Evolutionary conservation across 495 filamentous ascomycete genomes (phyloP), one percentile per base, ranked within the genome.

Genomic region (Podospora tetraspora): DNA sequence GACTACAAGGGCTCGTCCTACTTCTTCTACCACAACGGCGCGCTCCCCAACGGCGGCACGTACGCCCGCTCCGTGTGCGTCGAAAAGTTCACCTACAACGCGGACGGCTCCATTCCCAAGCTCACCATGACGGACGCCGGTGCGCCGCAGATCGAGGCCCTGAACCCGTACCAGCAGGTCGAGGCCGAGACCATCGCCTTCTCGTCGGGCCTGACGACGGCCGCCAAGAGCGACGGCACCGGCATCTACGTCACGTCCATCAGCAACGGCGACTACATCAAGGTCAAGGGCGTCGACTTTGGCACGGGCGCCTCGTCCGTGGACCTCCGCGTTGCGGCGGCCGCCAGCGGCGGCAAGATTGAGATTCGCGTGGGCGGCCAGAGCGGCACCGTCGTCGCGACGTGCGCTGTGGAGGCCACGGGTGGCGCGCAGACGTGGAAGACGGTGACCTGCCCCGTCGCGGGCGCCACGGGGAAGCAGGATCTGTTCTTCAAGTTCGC

Each of bases 21-120:
- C 69, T 76, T 77, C 59, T 74, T 76, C 69, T 77, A 77, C 63
- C 75, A 77, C 64, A 77, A 77, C 66, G 70, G 72, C 60, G 75
- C 75, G 30, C 72, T 77, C 11, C 75, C 75, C 24, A 69, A 69
- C 21, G 75, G 75, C 30, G 63, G 74, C 64, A 69, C 69, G 37
- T 77, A 70, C 60, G 23, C 72, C 19, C 68, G 75, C 58, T 76
- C 75, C 30, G 70, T 74, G 6, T 68, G 67, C 43, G 67, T 77
- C 21, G 75, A 77, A 32, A 64, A 64, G 34, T 77, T 77, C 57
- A 22, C 32, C 64, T 77, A 77, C 66, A 71, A 71, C 56, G 21
- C 66, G 19, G 75, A 77, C 61, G 75, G 75, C 59, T 69, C 60
- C 30, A 76, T 77, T 67, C 75, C 75, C 21, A 67, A 66, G 56